Base-by-base conservation (phyloP, 768 basidiomycete genomes). In the Boletus rex-veris region DNA sequence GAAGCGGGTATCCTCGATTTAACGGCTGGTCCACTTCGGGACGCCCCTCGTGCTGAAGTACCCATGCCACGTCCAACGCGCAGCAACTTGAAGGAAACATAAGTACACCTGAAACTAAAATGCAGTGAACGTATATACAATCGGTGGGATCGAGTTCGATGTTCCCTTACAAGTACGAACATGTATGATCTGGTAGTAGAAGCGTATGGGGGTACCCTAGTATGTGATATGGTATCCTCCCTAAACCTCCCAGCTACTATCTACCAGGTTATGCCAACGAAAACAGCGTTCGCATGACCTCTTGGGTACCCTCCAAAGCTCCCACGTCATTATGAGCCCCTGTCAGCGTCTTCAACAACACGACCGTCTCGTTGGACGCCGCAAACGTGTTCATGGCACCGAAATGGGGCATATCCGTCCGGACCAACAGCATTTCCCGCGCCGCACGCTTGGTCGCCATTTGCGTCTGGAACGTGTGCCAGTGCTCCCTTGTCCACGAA, bases 261-360 rank as follows among this genome's bases (percentile, higher is more conserved):
- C 8, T 26, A 43, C 21, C 11, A 28, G 6, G 28, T 62, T 52
- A 62, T 9, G 42, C 45, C 50, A 69, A 49, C 40, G 57, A 69
- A 50, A 69, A 69, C 10, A 67, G 15, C 10, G 55, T 64, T 35
- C 69, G 65, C 19, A 83, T 77, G 12, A 80, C 71, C 66, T 88
- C 86, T 58, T 90, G 85, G 19, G 88, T 80, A 8, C 87, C 88
- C 55, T 90, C 86, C 31, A 82, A 70, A 3, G 77, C 68, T 12
- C 81, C 82, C 43, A 88, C 67, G 54, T 75, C 73, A 52, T 81
- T 77, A 62, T 90, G 88, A 0, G 73, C 74, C 7, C 88, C 88
- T 56, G 74, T 75, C 26, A 73, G 59, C 2, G 82, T 82, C 69
- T 82, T 81, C 40, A 88, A 68, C 48, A 85, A 73, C 6, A 79